These are phyloP conservation scores for Alternaria tenuissima DNA, from an alignment of 2,329 filamentous ascomycete genomes.

Conservation along the genomic window DNA sequence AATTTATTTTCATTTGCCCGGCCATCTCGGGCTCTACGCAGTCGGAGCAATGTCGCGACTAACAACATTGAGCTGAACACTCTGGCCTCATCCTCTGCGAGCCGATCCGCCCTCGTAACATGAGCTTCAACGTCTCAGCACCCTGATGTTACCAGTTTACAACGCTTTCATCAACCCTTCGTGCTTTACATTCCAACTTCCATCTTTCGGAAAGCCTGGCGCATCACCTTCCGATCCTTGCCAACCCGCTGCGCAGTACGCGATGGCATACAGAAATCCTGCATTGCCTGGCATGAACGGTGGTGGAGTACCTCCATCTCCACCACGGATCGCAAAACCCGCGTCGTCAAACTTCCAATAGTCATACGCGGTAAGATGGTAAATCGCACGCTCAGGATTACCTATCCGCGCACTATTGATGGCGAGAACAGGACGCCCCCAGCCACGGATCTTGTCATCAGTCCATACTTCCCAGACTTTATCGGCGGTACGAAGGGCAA, in stretches of 20 bases:
- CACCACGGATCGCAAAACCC: constrained; percentile 59
- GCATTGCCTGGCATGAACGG: constrained; percentile 65
- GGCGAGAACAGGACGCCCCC: constrained; percentile 42
- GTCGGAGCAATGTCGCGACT: too few relatives aligned
- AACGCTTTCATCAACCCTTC: constrained; percentile 29
- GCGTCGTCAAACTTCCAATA: constrained; percentile 64
- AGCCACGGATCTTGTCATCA: constrained; percentile 39
- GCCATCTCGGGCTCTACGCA: too few relatives aligned
- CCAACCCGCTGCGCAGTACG: constrained; percentile 65
- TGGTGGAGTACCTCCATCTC: constrained; percentile 62
- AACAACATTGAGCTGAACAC: too few relatives aligned
- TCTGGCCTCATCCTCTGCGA: too few relatives aligned
- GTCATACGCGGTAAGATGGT: constrained; percentile 58
- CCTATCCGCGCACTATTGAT: constrained; percentile 41
- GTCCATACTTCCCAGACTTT: constrained; percentile 42
- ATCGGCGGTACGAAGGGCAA: constrained; percentile 37
- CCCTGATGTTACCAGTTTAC: too few relatives aligned
- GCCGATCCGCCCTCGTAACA: too few relatives aligned
- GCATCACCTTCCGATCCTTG: constrained; percentile 53
- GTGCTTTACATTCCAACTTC: constrained; percentile 31
- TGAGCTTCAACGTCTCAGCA: too few relatives aligned
- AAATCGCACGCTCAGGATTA: constrained; percentile 36
- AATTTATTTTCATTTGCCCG: too few relatives aligned
- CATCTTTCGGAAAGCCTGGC: constrained; percentile 35
- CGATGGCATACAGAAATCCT: constrained; percentile 59